Base-by-base conservation (phyloP, 495 filamentous ascomycete species). In the Copromyces sp. region DNA sequence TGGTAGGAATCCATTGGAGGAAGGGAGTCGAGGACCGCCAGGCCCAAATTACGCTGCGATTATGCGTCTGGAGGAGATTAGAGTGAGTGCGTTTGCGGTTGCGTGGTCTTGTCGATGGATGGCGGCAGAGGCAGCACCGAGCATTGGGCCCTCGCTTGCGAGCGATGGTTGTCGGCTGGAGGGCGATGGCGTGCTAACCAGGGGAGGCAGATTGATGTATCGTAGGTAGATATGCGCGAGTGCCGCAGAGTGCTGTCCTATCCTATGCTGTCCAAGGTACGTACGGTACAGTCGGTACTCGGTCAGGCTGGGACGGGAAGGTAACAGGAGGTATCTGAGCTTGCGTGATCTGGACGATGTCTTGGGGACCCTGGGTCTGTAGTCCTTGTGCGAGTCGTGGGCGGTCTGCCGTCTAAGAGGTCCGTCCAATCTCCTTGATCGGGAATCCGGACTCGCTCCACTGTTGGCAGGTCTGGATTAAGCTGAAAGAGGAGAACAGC, bases 121-220 rank as follows among this genome's bases (percentile, higher is more conserved):
- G 75, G 74, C 71, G 72, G 74, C 72, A 79, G 74, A 68, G 42
- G 42, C 42, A 35, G 16, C 42, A 68, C 42, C 75, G 71, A 77
- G 77, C 78, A 79, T 79, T 78, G 75, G 75, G 73, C 42, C 20
- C 75, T 77, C 77, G 74, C 72, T 77, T 78, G 73, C 74, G 70
- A 73, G 73, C 70, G 24, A 47, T 45, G 29, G 39, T 69, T 38
- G 70, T 73, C 1, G 74, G 78, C 78, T 75, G 75, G 71, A 77
- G 20, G 70, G 39, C 72, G 75, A 81, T 81, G 68, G 78, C 79
- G 79, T 81, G 79, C 79, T 81, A 74, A 53, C 74, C 74, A 70
- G 75, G 74, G 69, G 69, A 42, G 70, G 42, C 37, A 72, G 73
- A 35, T 69, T 69, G 72, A 39, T 74, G 41, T 65, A 71, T 47